phyloP scores from a whole-genome alignment of 2,329 filamentous ascomycete genomes.

The Fusarium luffae region DNA sequence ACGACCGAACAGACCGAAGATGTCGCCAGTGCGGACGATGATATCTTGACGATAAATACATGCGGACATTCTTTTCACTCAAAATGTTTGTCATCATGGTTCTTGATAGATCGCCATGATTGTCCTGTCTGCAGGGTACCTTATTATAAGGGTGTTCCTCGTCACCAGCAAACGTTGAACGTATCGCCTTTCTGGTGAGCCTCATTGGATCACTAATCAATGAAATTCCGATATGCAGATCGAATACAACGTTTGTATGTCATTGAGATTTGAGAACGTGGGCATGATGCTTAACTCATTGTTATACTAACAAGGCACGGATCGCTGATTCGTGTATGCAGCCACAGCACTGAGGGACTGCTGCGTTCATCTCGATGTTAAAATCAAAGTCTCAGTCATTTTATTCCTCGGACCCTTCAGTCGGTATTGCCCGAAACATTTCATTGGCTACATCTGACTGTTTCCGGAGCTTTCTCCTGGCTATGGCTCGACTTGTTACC shows the following conservation, averaged over 20 bases:
- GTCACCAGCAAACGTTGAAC: constrained; percentile 23
- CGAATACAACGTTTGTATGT: not conserved
- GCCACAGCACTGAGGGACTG: not conserved
- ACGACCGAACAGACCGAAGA: not conserved
- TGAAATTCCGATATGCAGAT: not conserved
- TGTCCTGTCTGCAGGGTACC: constrained; percentile 54
- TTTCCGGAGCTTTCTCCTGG: constrained; percentile 8
- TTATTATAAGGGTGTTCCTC: constrained; percentile 45
- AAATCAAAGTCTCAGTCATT: constrained; percentile 7
- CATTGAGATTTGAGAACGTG: not conserved
- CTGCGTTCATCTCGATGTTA: constrained; percentile 17
- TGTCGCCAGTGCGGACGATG: constrained; percentile 26
- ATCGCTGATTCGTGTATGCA: not conserved
- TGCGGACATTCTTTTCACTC: constrained; percentile 56
- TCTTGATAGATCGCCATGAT: constrained; percentile 50
- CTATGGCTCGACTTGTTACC: not conserved
- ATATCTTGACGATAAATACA: constrained; percentile 51
- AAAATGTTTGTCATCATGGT: constrained; percentile 55
- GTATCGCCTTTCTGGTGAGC: constrained; percentile 40
- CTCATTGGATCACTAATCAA: constrained; percentile 22
- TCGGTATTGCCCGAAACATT: not conserved
- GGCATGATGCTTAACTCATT: constrained; percentile 4
- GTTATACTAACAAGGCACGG: not conserved
- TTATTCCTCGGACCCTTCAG: not conserved
- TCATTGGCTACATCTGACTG: not conserved